Evolutionary conservation across 2,329 filamentous ascomycete species (phyloP).

Genomic region (Neoscytalidium dimidiatum): DNA sequence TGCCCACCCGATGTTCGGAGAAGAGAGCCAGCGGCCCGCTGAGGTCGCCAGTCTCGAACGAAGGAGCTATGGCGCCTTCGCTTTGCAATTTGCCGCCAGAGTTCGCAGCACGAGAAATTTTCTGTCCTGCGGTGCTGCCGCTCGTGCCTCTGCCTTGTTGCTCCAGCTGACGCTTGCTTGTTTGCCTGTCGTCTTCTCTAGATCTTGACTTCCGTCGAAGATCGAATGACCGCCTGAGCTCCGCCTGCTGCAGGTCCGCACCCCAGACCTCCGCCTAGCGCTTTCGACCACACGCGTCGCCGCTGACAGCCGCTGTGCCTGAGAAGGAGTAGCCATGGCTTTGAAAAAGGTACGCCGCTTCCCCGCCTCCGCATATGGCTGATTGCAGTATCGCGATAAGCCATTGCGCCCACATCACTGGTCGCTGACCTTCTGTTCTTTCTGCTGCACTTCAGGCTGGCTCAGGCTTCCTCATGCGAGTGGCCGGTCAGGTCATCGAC

Average conservation of each 20-base stretch:
- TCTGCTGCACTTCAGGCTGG: not conserved
- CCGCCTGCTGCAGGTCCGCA: not conserved
- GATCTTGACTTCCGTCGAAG: not conserved
- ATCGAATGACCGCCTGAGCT: not conserved
- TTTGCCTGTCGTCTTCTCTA: not conserved
- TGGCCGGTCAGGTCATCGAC: constrained; percentile 9
- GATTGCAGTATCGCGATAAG: not conserved
- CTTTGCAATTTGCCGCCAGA: not conserved
- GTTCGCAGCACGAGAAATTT: not conserved
- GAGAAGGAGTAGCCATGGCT: not conserved
- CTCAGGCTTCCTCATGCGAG: not conserved
- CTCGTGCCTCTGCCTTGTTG: not conserved
- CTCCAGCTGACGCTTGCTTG: too few species aligned
- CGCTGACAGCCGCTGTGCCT: not conserved
- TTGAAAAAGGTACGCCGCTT: not conserved
- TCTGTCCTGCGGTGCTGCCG: not conserved
- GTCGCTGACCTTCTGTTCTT: not conserved
- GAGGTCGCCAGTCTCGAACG: not conserved
- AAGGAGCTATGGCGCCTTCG: not conserved
- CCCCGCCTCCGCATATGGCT: not conserved
- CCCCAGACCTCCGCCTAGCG: not conserved
- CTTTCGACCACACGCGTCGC: not conserved
- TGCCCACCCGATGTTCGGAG: not conserved
- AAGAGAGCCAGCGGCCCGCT: not conserved
- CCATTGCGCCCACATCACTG: not conserved